phyloP scores from a whole-genome alignment of 345 rosid genomes.

The Ailanthus altissimus region DNA sequence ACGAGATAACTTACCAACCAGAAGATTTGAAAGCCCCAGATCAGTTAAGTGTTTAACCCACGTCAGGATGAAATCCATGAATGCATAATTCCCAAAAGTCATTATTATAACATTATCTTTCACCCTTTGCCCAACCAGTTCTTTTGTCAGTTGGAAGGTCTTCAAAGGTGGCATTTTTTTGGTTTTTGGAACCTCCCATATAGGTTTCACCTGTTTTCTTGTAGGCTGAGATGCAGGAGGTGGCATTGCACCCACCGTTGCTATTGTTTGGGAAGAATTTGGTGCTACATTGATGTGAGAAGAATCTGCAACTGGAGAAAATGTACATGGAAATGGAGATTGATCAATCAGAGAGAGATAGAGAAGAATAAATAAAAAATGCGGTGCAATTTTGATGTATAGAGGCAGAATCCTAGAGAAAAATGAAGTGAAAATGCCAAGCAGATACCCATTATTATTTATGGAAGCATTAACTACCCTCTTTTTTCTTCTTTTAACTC shows the following conservation, averaged over 20 bases:
- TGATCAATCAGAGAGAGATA: neutral
- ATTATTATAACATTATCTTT: constrained; percentile 74
- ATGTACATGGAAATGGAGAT: constrained; percentile 19
- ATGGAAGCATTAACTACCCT: neutral
- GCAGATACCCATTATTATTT: constrained; percentile 8
- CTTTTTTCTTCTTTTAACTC: constrained; percentile 1
- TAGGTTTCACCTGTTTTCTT: constrained; percentile 38
- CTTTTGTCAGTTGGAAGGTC: constrained; percentile 67
- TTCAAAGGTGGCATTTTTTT: constrained; percentile 82
- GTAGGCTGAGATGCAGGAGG: constrained; percentile 31
- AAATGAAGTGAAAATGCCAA: neutral
- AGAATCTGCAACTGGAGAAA: constrained; percentile 39
- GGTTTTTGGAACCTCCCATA: constrained; percentile 69
- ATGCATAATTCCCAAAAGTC: constrained; percentile 93
- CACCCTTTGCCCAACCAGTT: constrained; percentile 66
- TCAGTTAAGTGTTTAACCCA: constrained; percentile 96
- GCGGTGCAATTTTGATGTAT: neutral
- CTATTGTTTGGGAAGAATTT: constrained; percentile 40
- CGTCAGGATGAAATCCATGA: constrained; percentile 93
- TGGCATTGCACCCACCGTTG: constrained; percentile 24
- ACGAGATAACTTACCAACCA: constrained; percentile 63
- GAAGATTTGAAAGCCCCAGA: constrained; percentile 76
- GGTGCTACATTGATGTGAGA: constrained; percentile 29
- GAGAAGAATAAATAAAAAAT: neutral
- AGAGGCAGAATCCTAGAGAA: constrained; percentile 2